Conservation (phyloP, 192 early-diverging fungal genomes). For the Dispira simplex region DNA sequence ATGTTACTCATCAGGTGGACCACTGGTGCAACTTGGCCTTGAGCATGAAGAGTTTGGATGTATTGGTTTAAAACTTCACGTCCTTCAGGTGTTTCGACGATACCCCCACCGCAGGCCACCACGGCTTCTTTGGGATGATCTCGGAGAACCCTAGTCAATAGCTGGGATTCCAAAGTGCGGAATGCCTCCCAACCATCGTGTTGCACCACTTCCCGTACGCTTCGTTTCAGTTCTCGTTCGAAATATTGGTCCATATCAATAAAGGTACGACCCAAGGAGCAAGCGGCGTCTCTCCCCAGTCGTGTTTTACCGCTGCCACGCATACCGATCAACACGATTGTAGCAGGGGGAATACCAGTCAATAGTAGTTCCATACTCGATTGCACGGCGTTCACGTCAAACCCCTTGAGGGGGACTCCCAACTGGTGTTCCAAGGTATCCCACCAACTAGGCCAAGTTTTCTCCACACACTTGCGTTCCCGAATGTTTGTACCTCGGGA, state of each 20-base stretch:
- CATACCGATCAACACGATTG: constrained; percentile 96
- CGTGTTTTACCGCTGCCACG: constrained; percentile 94
- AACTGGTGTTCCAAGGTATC: constrained; percentile 75
- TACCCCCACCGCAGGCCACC: constrained; percentile 89
- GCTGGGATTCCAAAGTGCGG: constrained; percentile 58
- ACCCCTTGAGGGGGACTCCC: constrained; percentile 34
- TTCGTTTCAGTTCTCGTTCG: constrained; percentile 45
- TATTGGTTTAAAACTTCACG: constrained; percentile 51
- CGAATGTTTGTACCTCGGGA: constrained; percentile 57
- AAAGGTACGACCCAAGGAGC: constrained; percentile 47
- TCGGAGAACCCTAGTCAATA: constrained; percentile 42
- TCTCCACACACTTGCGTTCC: constrained; percentile 96
- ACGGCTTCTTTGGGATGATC: constrained; percentile 43
- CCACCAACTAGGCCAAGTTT: constrained; percentile 99
- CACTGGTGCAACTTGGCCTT: constrained; percentile 53
- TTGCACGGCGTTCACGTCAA: constrained; percentile 2
- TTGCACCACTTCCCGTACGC: constrained; percentile 67
- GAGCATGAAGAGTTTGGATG: constrained; percentile 32
- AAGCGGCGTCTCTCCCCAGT: constrained; percentile 60
- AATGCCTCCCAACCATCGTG: constrained; percentile 74
- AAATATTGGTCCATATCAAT: constrained; percentile 83
- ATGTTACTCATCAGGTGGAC: constrained; percentile 42
- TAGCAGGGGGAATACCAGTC: constrained; percentile 19
- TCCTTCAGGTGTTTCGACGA: constrained; percentile 68
- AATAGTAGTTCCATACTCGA: neutral